A percentile compares a stretch with the other conserved stretches of the same genome.
phyloP scores from a whole-genome alignment of 345 rosid species.

The Arabidopsis arenosa region DNA sequence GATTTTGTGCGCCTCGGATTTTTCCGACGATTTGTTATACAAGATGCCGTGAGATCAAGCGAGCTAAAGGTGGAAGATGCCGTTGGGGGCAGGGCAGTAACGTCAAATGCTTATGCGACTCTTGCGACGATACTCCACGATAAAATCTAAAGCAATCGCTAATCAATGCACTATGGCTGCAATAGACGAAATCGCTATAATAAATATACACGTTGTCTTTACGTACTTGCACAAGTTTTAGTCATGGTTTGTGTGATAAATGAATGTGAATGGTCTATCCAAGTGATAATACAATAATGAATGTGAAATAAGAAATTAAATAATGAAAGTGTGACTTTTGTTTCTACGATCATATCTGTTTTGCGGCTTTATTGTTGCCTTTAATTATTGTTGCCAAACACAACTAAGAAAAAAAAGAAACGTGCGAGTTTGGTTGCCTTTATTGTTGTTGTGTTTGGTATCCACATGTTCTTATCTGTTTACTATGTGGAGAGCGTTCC shows the following conservation, averaged over 20 bases:
- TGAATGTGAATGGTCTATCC: background rate
- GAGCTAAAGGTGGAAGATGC: slow-evolving; percentile 48
- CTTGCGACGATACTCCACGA: slow-evolving; percentile 31
- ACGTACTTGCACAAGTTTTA: background rate
- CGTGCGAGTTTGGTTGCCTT: background rate
- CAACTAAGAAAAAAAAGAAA: slow-evolving; percentile 5
- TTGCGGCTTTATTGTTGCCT: no score
- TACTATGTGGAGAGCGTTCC: background rate
- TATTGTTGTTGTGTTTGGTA: background rate
- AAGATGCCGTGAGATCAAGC: slow-evolving; percentile 36
- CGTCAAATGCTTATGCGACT: slow-evolving; percentile 43
- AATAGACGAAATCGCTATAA: background rate
- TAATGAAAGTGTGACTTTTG: slow-evolving; percentile 8
- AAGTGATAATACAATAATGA: background rate
- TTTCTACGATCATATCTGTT: background rate
- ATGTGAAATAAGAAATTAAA: slow-evolving; percentile 16
- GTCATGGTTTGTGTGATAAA: slow-evolving; percentile 1
- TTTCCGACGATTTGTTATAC: slow-evolving; percentile 37
- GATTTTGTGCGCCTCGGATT: slow-evolving; percentile 40
- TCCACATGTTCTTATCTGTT: background rate
- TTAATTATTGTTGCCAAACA: no score
- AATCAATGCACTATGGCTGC: background rate
- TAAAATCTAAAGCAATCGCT: background rate
- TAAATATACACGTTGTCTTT: no score
- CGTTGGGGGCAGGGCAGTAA: slow-evolving; percentile 3